These are phyloP conservation scores for Beauveria sp. DNA, from an alignment of 2,329 filamentous ascomycete species.

Conservation along the genomic window DNA sequence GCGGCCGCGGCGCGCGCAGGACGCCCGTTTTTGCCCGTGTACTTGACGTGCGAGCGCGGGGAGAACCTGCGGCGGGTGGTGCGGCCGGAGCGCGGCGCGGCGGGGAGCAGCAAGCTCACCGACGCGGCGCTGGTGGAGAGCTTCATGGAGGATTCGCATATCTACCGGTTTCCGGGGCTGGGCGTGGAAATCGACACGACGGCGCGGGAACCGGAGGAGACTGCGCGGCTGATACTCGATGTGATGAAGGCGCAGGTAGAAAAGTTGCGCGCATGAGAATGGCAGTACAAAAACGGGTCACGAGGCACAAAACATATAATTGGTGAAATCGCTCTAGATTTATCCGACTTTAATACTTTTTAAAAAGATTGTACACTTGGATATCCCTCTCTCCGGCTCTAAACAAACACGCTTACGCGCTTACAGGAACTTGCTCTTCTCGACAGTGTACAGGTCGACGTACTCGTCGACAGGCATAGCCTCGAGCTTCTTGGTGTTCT, in stretches of 20 bases:
- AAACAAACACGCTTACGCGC: neutral
- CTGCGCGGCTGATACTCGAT: conserved; percentile 15
- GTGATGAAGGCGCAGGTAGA: conserved; percentile 1
- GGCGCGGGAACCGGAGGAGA: conserved; percentile 17
- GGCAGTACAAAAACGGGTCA: neutral
- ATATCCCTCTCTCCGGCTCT: neutral
- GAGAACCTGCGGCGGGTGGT: conserved; percentile 20
- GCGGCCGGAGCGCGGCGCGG: conserved; percentile 7
- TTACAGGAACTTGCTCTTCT: conserved; percentile 54
- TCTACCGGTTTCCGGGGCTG: conserved; percentile 17
- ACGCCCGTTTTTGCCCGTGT: conserved; percentile 21
- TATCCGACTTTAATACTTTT: neutral
- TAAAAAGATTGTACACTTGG: conserved; percentile 1
- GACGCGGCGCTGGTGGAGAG: conserved; percentile 16
- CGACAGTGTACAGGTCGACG: conserved; percentile 69
- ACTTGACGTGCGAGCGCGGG: conserved; percentile 19
- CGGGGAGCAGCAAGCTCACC: conserved; percentile 16
- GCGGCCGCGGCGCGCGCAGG: conserved; percentile 16
- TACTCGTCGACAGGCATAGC: conserved; percentile 83
- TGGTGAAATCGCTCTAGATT: conserved; percentile 3
- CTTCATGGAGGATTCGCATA: conserved; percentile 16
- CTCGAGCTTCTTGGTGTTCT: conserved; percentile 69
- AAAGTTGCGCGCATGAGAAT: neutral
- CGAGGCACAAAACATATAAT: neutral
- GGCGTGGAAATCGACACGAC: conserved; percentile 20